Evolutionary conservation across 805 yeast genomes (phyloP), one percentile per base, ranked within the genome.

Genomic region (Torulaspora quercuum): DNA sequence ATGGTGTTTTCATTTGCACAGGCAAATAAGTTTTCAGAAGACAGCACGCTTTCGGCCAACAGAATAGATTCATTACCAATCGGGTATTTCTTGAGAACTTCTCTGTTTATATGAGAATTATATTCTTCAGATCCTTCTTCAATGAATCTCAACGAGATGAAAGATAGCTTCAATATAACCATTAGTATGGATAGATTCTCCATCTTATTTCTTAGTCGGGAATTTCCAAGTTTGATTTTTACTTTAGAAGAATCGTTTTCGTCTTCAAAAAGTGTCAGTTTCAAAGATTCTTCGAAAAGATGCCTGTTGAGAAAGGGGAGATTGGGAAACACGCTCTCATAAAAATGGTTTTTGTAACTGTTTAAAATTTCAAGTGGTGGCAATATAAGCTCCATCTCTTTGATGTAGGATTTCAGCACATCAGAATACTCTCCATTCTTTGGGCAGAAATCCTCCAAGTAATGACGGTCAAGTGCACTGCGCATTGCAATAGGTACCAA

Each of bases 1-100:
- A 54, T 41, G 13, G 49, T 52, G 29, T 53, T 60, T 46, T 59
- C 65, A 20, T 56, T 60, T 0, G 63, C 55, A 26, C 59, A 53
- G 10, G 55, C 53, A 33, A 53, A 52, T 32, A 53, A 42, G 38
- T 59, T 57, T 27, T 58, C 61, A 3, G 53, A 46, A 1, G 58
- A 50, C 26, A 61, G 34, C 17, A 55, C 44, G 12, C 50, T 42
- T 32, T 59, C 60, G 1, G 55, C 57, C 27, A 59, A 33, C 13
- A 51, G 16, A 18, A 60, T 43, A 2, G 49, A 37, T 20, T 55
- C 56, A 28, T 53, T 50, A n/a, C 48, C 41, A 15, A 55, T 52
- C 8, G 56, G 61, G 24, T 52, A 50, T 26, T 42, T 46, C 12
- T 50, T 46, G 10, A 54, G 23, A 21, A 49, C 36, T 12, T 44